These are phyloP conservation scores for Brassica carinata DNA, from an alignment of 345 rosid genomes.

Conservation along the genomic window DNA sequence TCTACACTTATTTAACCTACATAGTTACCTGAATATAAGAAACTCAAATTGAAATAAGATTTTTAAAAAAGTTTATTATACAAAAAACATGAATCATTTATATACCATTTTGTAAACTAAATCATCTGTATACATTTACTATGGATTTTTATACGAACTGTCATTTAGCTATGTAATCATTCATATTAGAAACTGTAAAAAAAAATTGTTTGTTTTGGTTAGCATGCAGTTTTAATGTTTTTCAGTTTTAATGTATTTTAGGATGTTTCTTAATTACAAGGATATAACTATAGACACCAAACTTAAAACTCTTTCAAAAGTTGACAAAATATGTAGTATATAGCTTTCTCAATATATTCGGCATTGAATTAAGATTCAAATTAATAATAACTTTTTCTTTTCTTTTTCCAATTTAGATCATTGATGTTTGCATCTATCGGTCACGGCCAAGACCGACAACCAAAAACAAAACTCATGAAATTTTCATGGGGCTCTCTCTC, in stretches of 20 bases:
- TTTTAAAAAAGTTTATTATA: not conserved
- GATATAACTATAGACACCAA: not conserved
- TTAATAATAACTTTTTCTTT: not conserved
- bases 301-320: not conserved
- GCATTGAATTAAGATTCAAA: not conserved
- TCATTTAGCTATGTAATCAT: not conserved
- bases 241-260: not conserved
- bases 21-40: not conserved
- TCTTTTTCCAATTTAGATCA: not conserved
- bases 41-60: not conserved
- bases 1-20: not conserved
- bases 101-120: too few relatives aligned
- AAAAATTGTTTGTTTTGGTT: not conserved
- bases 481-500: conserved; percentile 2
- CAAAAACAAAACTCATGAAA: not conserved
- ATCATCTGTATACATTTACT: not conserved
- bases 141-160: not conserved
- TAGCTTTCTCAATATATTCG: not conserved
- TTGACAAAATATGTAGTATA: not conserved
- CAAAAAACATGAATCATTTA: not conserved
- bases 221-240: not conserved
- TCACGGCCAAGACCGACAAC: not conserved
- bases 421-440: not conserved
- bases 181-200: not conserved
- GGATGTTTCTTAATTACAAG: not conserved